Conservation (phyloP, 805 yeast species). For the Millerozyma miso region DNA sequence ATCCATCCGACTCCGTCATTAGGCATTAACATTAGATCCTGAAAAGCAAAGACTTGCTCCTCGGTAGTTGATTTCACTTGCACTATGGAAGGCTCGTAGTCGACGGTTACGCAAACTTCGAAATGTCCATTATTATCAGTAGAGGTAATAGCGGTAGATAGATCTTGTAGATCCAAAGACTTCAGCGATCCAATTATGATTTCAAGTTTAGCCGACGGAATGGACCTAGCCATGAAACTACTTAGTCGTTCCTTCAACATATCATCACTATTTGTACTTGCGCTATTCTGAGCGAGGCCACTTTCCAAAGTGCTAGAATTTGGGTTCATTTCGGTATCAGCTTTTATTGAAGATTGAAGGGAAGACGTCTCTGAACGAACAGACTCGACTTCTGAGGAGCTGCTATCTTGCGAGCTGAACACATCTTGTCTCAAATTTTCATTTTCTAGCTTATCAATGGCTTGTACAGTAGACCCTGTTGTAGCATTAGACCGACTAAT, state of each 20-base stretch:
- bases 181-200: conserved; percentile 54
- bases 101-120: conserved; percentile 46
- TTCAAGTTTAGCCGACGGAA: conserved; percentile 52
- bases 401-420: conserved; percentile 11
- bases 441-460: conserved; percentile 21
- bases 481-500: conserved; percentile 42
- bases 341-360: conserved; percentile 1
- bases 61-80: conserved; percentile 47
- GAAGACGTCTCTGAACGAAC: conserved; percentile 9
- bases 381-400: conserved; percentile 20
- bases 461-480: conserved; percentile 11
- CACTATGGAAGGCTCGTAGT: conserved; percentile 58
- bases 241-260: conserved; percentile 60
- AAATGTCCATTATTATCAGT: conserved; percentile 73
- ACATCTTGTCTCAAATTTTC: conserved; percentile 24
- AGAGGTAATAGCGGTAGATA: conserved; percentile 25
- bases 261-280: conserved; percentile 31
- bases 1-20: conserved; percentile 64
- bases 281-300: conserved; percentile 4
- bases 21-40: conserved; percentile 41
- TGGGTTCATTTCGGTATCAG: neutral
- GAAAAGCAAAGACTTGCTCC: conserved; percentile 44
- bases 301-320: neutral
- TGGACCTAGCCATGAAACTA: conserved; percentile 64
- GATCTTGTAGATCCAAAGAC: conserved; percentile 19